These are phyloP conservation scores for Aspergillus ostianus DNA, from an alignment of 495 filamentous ascomycete genomes.

Conservation along the genomic window DNA sequence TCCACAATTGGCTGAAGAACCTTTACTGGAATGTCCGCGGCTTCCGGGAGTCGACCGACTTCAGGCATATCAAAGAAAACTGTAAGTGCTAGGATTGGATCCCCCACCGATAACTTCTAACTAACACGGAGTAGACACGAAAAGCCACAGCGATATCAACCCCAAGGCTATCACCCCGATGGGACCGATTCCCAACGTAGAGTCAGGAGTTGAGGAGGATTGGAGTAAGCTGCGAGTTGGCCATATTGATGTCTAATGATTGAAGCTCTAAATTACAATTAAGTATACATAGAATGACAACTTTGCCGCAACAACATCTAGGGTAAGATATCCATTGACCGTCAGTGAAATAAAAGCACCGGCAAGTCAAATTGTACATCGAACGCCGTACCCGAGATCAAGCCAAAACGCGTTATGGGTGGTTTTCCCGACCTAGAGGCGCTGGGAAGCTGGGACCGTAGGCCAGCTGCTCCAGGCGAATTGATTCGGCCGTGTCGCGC, in stretches of 20 bases:
- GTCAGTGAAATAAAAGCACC: no score
- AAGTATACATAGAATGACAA: neutral
- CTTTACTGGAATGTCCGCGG: conserved; percentile 51
- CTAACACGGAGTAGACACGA: conserved; percentile 43
- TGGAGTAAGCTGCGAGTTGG: conserved; percentile 35
- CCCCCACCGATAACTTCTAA: neutral
- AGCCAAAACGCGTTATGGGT: no score
- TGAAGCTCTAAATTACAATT: neutral
- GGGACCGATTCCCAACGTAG: conserved; percentile 63
- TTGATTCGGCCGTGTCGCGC: conserved; percentile 1
- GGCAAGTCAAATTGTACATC: no score
- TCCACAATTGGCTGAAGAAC: conserved; percentile 52
- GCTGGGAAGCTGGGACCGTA: conserved; percentile 6
- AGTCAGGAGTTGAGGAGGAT: conserved; percentile 42
- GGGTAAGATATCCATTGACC: no score
- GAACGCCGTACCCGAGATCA: no score
- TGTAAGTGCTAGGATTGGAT: conserved; percentile 24
- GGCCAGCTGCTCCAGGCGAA: conserved; percentile 2
- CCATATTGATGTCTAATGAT: neutral
- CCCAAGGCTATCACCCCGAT: conserved; percentile 61
- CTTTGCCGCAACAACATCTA: no score
- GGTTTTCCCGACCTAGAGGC: neutral
- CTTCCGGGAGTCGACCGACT: conserved; percentile 54
- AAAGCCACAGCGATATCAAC: conserved; percentile 58
- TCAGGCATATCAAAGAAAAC: conserved; percentile 60